Base-by-base conservation (phyloP, 2,329 filamentous ascomycete genomes). In the Neofusicoccum cordaticola region DNA sequence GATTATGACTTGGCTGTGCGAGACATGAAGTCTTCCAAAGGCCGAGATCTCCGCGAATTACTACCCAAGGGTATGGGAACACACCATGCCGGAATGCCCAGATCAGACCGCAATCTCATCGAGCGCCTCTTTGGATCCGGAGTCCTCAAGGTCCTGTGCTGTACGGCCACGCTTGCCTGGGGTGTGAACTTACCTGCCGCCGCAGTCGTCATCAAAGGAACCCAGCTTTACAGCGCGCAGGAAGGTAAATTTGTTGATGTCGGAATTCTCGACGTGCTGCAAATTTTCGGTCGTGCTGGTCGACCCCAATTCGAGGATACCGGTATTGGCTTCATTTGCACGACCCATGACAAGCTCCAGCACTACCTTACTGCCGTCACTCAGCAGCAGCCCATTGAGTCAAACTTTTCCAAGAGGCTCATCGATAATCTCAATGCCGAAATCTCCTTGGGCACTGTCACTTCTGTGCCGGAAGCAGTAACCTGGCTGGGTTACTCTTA, bases 401-500 rank as follows among this genome's bases (percentile, higher is more conserved):
- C 94, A n/a, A 90, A 89, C 66, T 97, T 99, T 73, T 97, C 93
- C 1, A 86, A 91, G 37, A 96, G 96, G 77, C 82, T 99, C 11
- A 93, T 99, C 1, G 95, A 99, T 76, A 99, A 99, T 69, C 80
- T 99, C 66, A 99, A 99, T 69, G 95, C 95, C 0, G 95, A 99
- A 75, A 93, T 99, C 68, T 87, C 93, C 0, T 79, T 99, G 8
- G 95, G 95, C 0, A 99, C 96, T 0, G 96, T 99, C 17, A 98
- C 94, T 0, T 97, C 94, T 0, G 90, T 99, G 1, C 83, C 89
- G 2, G 96, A 99, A 79, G 95, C 92, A 0, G 93, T 97, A 1
- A 92, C 96, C 69, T 99, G 95, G 95, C 89, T 99, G 37, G 94
- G 96, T 13, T 99, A 99, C 75, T 97, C 94, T 0, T 99, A 98